These are phyloP conservation scores for Cladosporium sp. DNA, from an alignment of 2,329 filamentous ascomycete species.

Conservation along the genomic window DNA sequence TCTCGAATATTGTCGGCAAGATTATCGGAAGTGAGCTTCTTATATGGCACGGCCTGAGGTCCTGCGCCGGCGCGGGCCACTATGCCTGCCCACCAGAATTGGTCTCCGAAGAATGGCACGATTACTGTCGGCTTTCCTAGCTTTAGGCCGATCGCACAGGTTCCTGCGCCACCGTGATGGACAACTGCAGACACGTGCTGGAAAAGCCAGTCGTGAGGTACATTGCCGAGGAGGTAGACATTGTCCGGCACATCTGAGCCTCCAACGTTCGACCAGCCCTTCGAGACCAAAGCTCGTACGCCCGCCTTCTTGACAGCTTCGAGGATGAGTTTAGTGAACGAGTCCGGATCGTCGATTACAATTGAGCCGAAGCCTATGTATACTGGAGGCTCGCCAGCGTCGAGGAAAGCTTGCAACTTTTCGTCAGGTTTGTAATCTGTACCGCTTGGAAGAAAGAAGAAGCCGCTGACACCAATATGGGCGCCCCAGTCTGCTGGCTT, in stretches of 20 bases:
- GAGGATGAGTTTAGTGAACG: constrained; percentile 69
- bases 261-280: constrained; percentile 53
- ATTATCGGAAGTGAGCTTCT: constrained; percentile 46
- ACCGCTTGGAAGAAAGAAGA: constrained; percentile 67
- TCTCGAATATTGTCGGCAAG: constrained; percentile 51
- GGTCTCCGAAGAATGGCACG: constrained; percentile 61
- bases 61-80: constrained; percentile 53
- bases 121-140: constrained; percentile 56
- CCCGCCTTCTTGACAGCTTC: constrained; percentile 60
- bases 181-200: constrained; percentile 54
- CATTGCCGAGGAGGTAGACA: constrained; percentile 54
- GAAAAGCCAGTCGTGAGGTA: constrained; percentile 60
- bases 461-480: constrained; percentile 63
- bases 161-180: constrained; percentile 62
- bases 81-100: constrained; percentile 59
- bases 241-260: constrained; percentile 37
- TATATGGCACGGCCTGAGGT: constrained; percentile 51
- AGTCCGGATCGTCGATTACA: constrained; percentile 72
- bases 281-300: constrained; percentile 54
- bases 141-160: constrained; percentile 57
- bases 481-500: constrained; percentile 20
- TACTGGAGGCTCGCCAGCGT: constrained; percentile 67
- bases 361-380: constrained; percentile 83
- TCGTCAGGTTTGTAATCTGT: constrained; percentile 62
- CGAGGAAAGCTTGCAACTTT: constrained; percentile 66